Evolutionary conservation across 2,329 filamentous ascomycete species (phyloP).

Genomic region (Fusarium sp.): DNA sequence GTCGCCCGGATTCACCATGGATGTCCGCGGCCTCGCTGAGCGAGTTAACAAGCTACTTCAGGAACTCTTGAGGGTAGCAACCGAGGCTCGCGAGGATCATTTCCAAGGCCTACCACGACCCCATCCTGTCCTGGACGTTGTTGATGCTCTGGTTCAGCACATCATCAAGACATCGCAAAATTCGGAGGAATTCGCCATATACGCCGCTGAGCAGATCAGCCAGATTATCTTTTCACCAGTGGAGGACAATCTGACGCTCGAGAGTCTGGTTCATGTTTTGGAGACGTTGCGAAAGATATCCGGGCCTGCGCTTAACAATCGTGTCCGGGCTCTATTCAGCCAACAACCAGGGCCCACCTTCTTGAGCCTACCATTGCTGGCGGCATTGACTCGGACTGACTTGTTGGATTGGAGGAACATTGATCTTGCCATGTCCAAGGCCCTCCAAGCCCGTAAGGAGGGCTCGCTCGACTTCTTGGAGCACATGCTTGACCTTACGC

Average conservation of each 20-base stretch:
- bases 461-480: conserved; percentile 83
- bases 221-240: conserved; percentile 65
- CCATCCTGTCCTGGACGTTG: conserved; percentile 69
- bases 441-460: conserved; percentile 76
- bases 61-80: conserved; percentile 66
- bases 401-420: conserved; percentile 72
- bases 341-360: conserved; percentile 66
- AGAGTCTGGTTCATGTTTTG: conserved; percentile 71
- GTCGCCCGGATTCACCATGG: conserved; percentile 58
- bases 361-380: conserved; percentile 67
- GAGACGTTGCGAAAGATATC: conserved; percentile 70
- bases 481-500: conserved; percentile 79
- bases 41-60: conserved; percentile 67
- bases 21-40: conserved; percentile 63
- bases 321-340: conserved; percentile 66
- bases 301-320: conserved; percentile 63
- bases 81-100: conserved; percentile 67
- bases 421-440: conserved; percentile 78
- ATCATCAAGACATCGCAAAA: conserved; percentile 72
- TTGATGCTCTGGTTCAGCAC: conserved; percentile 69
- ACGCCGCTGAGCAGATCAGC: conserved; percentile 69
- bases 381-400: conserved; percentile 68
- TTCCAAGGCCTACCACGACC: conserved; percentile 68
- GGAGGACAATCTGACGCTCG: conserved; percentile 67
- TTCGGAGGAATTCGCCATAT: conserved; percentile 69